These are phyloP conservation scores for Fomitopsis palustris DNA, from an alignment of 1,284 basidiomycete genomes.

Conservation along the genomic window DNA sequence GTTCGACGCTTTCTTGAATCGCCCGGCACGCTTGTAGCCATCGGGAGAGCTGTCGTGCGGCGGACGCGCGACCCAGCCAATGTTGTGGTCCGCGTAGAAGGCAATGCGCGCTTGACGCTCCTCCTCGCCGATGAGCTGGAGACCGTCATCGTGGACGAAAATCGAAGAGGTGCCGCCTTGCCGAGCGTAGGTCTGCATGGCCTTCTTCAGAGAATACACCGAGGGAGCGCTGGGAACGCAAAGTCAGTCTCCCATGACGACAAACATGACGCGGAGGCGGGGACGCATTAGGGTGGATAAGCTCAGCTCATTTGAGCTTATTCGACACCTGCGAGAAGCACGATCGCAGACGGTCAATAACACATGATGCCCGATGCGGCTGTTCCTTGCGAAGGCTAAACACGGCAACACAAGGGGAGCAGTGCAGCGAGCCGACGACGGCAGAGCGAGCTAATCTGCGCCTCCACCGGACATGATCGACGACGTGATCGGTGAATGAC, in stretches of 20 bases:
- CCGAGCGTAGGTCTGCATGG: constrained; percentile 83
- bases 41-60: constrained; percentile 38
- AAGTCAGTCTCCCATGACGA: neutral
- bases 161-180: constrained; percentile 79
- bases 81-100: constrained; percentile 52
- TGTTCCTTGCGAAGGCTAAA: neutral
- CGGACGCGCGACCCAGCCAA: constrained; percentile 55
- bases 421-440: neutral
- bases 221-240: constrained; percentile 54
- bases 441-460: neutral
- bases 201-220: constrained; percentile 77
- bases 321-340: neutral
- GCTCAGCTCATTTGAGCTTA: neutral
- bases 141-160: constrained; percentile 76
- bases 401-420: neutral
- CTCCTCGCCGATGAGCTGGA: constrained; percentile 35
- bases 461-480: neutral
- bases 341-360: neutral
- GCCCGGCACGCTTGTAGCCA: constrained; percentile 50
- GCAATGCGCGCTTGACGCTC: constrained; percentile 35
- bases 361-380: constrained; percentile 1
- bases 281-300: neutral
- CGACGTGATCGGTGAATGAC: constrained; percentile 23
- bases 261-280: neutral
- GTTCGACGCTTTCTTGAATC: constrained; percentile 62